phyloP scores from a whole-genome alignment of 2,329 filamentous ascomycete genomes.

The Pseudopyrenochaeta lycopersici region DNA sequence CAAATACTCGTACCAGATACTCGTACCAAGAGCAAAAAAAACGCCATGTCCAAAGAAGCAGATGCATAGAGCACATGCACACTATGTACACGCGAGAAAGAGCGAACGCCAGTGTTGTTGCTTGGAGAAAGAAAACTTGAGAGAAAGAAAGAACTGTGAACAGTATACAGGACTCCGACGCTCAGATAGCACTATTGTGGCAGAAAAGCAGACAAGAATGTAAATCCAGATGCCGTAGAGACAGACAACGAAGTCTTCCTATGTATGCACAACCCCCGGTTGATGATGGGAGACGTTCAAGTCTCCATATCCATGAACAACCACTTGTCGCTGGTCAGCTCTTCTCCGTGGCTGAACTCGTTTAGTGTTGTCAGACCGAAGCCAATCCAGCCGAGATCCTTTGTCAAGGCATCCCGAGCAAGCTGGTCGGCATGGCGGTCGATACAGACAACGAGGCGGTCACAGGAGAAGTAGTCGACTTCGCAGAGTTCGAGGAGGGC shows the following conservation, averaged over 20 bases:
- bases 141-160: neutral
- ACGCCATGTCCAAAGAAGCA: neutral
- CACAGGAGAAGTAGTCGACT: constrained; percentile 74
- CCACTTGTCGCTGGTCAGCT: constrained; percentile 78
- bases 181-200: neutral
- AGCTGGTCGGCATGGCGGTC: constrained; percentile 72
- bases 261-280: neutral
- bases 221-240: neutral
- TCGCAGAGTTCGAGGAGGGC: constrained; percentile 89
- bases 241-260: neutral
- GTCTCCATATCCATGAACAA: constrained; percentile 89
- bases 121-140: neutral
- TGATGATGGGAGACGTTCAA: constrained; percentile 50
- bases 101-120: neutral
- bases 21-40: neutral
- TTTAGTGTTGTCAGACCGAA: constrained; percentile 85
- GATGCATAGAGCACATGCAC: neutral
- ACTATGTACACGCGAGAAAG: neutral
- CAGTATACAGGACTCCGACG: neutral
- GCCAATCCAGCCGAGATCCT: constrained; percentile 91
- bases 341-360: constrained; percentile 70
- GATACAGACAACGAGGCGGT: constrained; percentile 80
- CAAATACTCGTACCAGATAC: neutral
- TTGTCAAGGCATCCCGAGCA: constrained; percentile 73
- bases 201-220: neutral